Percentiles rank a stretch among this genome's conserved stretches.
These are phyloP conservation scores for Triticum dicoccoides DNA, from an alignment of 176 grass and related monocot species.

Conservation along the genomic window DNA sequence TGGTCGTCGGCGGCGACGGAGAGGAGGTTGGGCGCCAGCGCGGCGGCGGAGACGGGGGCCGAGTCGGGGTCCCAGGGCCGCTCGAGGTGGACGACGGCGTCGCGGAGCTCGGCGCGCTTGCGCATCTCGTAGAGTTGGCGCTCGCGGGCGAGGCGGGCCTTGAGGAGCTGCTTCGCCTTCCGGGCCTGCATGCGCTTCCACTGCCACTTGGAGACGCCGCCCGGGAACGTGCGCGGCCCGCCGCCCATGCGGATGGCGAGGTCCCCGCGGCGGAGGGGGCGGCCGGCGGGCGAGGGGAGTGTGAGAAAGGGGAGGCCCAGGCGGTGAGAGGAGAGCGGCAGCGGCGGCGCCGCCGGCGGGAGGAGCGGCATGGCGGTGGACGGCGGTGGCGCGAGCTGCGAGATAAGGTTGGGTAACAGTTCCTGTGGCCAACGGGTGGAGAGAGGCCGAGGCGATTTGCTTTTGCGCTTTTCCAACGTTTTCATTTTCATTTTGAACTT, in stretches of 20 bases:
- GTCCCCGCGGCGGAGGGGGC: constrained; percentile 31
- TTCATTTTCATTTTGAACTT: too few species aligned
- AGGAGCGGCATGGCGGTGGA: constrained; percentile 26
- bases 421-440: background rate
- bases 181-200: constrained; percentile 94
- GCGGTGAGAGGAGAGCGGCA: constrained; percentile 25
- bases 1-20: constrained; percentile 84
- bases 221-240: constrained; percentile 74
- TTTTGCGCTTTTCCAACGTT: background rate
- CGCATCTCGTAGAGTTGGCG: constrained; percentile 98
- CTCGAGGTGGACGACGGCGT: constrained; percentile 72
- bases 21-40: constrained; percentile 63
- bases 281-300: background rate
- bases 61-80: constrained; percentile 72
- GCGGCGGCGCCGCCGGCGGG: background rate
- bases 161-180: constrained; percentile 88
- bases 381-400: background rate
- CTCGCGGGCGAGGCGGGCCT: constrained; percentile 82
- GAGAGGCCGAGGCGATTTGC: background rate
- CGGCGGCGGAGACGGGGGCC: background rate
- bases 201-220: constrained; percentile 94
- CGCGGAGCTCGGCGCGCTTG: constrained; percentile 72
- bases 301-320: constrained; percentile 1
- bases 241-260: constrained; percentile 68
- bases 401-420: background rate